Evolutionary conservation across 2,329 filamentous ascomycete species (phyloP).

Genomic region (Penicillium fuscoglaucum): DNA sequence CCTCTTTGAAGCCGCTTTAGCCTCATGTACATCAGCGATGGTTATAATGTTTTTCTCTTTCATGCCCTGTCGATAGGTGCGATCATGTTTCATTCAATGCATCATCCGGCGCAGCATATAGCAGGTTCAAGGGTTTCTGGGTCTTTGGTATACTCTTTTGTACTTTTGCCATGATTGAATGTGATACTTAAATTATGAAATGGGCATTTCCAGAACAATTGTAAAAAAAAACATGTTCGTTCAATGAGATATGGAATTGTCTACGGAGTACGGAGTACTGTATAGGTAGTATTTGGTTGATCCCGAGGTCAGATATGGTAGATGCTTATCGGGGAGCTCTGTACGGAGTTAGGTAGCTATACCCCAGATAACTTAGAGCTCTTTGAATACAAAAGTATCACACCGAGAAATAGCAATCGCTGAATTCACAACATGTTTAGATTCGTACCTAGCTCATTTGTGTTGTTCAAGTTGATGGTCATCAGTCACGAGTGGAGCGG

Average conservation of each 20-base stretch:
- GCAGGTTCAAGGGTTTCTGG: slow-evolving; percentile 14
- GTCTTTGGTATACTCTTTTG: slow-evolving; percentile 19
- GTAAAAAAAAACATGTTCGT: neutral
- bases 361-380: neutral
- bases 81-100: slow-evolving; percentile 21
- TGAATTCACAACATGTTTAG: neutral
- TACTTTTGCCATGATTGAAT: slow-evolving; percentile 26
- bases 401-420: neutral
- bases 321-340: slow-evolving; percentile 5
- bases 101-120: slow-evolving; percentile 29
- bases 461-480: neutral
- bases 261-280: no score
- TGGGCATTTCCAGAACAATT: neutral
- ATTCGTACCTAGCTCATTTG: neutral
- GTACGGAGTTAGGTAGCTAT: neutral
- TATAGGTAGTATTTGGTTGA: neutral
- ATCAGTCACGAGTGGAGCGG: slow-evolving; percentile 19
- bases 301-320: neutral
- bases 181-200: slow-evolving; percentile 11
- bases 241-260: neutral
- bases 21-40: slow-evolving; percentile 21
- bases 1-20: neutral
- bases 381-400: neutral
- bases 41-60: slow-evolving; percentile 17
- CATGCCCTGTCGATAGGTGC: slow-evolving; percentile 14